Base-by-base conservation (phyloP, 2,329 filamentous ascomycete genomes). In the Ophiostoma australiae region DNA sequence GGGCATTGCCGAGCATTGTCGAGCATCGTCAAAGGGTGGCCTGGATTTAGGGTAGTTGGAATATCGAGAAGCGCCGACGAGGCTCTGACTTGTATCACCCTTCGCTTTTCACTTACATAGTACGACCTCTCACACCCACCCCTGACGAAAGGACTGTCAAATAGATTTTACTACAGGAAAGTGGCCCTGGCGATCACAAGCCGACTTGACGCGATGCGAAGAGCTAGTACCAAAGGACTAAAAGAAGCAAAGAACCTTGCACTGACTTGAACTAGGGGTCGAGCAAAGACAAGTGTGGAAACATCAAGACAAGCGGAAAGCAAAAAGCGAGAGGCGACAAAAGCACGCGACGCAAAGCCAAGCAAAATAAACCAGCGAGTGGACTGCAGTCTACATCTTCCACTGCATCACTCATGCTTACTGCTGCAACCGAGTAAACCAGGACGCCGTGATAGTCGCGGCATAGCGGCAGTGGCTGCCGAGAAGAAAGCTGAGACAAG, bases 181-280 rank as follows among this genome's bases (percentile, higher is more conserved):
- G 48, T 52, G 48, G 48, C 48, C 48, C 48, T 52, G 48, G 48
- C 48, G 48, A 52, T 52, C 48, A 52, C 48, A 52, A 23, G 48
- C 48, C 48, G 17, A 4, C 11, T 52, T 52, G 48, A 52, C 17
- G 48, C 20, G 48, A 52, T 52, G 48, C 8, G 48, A 20, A 7
- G 20, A 52, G 48, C 48, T 52, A 52, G 48, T 5, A 52, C 48
- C 39, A 41, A 41, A 13, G 39, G 39, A 13, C 39, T 41, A 41
- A 39, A 41, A 13, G 15, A 41, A 13, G 15, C 1, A 15, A 4
- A 13, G 39, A 41, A 41, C 39, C 39, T 41, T 41, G 44, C 44
- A 10, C 44, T 48, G 44, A 48, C 41, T 48, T 20, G 44, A n/a
- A 20, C n/a, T n/a, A 48, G 44, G 44, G 44, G 20, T 48, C 44